These are phyloP conservation scores for Diaporthe capsici DNA, from an alignment of 2,329 filamentous ascomycete species.

Conservation along the genomic window DNA sequence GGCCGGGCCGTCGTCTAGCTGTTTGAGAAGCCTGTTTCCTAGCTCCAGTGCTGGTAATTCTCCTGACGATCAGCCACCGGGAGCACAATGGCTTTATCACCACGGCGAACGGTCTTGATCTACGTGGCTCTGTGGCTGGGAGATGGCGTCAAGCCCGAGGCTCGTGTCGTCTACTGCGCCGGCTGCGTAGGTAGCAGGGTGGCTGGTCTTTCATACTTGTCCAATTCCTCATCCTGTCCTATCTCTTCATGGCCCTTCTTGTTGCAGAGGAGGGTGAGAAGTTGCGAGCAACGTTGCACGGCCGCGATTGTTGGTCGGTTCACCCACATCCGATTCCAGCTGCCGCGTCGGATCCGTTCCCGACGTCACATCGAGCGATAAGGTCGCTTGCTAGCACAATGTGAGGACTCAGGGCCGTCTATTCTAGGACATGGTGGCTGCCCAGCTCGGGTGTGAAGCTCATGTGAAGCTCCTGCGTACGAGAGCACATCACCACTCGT, in stretches of 20 bases:
- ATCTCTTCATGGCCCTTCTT: not conserved
- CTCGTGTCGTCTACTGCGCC: not conserved
- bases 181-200: not conserved
- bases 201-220: not conserved
- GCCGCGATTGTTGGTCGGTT: not conserved
- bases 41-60: conserved; percentile 27
- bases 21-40: conserved; percentile 29
- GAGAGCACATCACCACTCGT: not conserved
- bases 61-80: conserved; percentile 29
- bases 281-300: conserved; percentile 30
- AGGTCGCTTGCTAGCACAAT: conserved; percentile 6
- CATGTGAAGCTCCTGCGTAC: not conserved
- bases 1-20: conserved; percentile 26
- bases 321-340: conserved; percentile 6
- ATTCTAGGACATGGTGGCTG: conserved; percentile 6
- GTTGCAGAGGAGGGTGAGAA: not conserved
- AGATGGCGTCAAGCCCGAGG: not conserved
- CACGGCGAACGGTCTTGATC: not conserved
- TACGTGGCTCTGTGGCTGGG: conserved; percentile 16
- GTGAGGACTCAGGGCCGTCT: conserved; percentile 2
- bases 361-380: conserved; percentile 28
- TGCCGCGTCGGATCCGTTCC: conserved; percentile 3
- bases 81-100: conserved; percentile 16
- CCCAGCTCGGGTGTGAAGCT: conserved; percentile 16
- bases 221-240: not conserved